phyloP scores from a whole-genome alignment of 1,284 basidiomycete genomes.

The Erythrobasidium hasegawianum region DNA sequence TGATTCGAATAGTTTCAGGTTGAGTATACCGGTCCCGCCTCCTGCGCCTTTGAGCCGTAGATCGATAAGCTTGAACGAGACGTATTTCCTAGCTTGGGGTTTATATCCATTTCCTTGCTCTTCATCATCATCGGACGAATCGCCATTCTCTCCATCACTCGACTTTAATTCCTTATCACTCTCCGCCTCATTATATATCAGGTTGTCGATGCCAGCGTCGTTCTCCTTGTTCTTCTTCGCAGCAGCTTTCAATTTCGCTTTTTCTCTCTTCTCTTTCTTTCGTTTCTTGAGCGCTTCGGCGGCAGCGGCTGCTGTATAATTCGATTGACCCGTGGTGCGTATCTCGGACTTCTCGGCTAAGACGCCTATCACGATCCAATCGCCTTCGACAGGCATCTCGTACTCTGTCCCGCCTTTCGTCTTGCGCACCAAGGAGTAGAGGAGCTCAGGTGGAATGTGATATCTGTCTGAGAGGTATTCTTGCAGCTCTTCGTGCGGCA shows the following conservation, averaged over 20 bases:
- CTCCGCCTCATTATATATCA: constrained; percentile 17
- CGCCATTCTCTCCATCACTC: constrained; percentile 47
- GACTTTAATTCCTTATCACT: constrained; percentile 29
- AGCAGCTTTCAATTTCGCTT: constrained; percentile 12
- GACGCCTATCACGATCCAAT: constrained; percentile 86
- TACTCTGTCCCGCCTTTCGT: constrained; percentile 74
- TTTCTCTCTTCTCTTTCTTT: constrained; percentile 21
- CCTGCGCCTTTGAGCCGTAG: constrained; percentile 57
- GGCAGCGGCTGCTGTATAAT: constrained; percentile 2
- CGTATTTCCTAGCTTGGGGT: constrained; percentile 55
- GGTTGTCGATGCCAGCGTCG: constrained; percentile 11
- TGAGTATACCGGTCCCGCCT: constrained; percentile 76
- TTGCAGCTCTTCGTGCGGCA: constrained; percentile 72
- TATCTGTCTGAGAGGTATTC: constrained; percentile 79
- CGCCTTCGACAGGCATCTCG: constrained; percentile 83
- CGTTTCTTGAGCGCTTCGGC: constrained; percentile 9
- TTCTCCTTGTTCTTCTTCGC: constrained; percentile 2
- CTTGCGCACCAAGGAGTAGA: constrained; percentile 79
- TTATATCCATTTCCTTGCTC: constrained; percentile 44
- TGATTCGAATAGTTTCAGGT: constrained; percentile 80
- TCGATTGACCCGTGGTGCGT: constrained; percentile 54
- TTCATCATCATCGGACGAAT: constrained; percentile 51
- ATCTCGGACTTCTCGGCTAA: constrained; percentile 77
- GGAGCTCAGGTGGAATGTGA: constrained; percentile 75
- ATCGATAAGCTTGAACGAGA: constrained; percentile 80